Evolutionary conservation across 371 early-diverging fungal genomes (phyloP), one percentile per base, ranked within the genome.

Genomic region (Lichtheimia hyalospora): DNA sequence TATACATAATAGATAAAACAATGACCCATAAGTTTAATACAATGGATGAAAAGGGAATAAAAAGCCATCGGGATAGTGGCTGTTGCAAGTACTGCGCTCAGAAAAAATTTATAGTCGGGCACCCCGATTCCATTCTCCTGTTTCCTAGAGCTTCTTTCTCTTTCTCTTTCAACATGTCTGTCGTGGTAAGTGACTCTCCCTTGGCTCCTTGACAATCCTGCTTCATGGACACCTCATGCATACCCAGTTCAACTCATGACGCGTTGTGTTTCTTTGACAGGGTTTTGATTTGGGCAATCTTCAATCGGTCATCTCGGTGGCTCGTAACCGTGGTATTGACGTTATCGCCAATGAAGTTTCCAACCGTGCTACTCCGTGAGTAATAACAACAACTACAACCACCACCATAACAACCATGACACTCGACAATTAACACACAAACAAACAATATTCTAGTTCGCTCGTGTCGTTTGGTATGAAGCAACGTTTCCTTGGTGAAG

Each of bases 281-380:
- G 98, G 98, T 76, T 90, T 98, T 82, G 98, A 98, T 85, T 86
- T 98, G 77, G 98, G 98, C 63, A 96, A 91, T 82, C 82, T 96
- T 68, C 91, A 95, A 74, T 89, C 96, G 64, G 89, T 95, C 63
- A 93, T 98, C 64, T 96, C 98, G 58, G 96, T 97, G 49, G 98
- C 97, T 49, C 84, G 98, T 73, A 97, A 97, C 85, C 90, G 97
- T 69, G 97, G 97, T 73, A 96, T 98, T 70, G 98, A 98, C 76
- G 94, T 98, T 63, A 90, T 98, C 68, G 84, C 87, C 75, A 98
- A 98, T 81, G 97, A 97, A 77, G 95, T 95, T 24, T 95, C 96
- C 46, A 96, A 96, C 87, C 85, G 98, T 61, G 90, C 93, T 48
- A 97, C 97, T 25, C 98, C 98, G 87, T 94, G 86, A 83, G 90